A percentile compares a stretch with the other conserved stretches of the same genome.
phyloP scores from a whole-genome alignment of 108 stramenopile species.

The Pseudonitzschia delicatissima region DNA sequence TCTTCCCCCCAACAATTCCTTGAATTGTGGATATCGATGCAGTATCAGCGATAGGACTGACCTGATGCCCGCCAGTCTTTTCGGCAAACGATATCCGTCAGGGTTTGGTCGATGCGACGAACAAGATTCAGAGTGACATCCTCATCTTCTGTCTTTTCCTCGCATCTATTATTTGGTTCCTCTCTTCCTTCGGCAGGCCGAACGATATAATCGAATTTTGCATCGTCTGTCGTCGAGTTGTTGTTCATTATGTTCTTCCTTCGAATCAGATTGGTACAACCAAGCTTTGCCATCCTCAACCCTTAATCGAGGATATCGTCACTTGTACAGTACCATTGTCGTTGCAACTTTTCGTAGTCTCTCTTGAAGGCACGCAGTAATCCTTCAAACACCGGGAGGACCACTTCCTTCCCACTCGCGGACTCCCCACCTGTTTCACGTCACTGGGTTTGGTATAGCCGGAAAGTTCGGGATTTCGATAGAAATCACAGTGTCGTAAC shows the following conservation, averaged over 20 bases:
- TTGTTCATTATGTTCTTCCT: background rate
- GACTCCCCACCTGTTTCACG: constrained; percentile 11
- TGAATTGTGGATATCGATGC: constrained; percentile 33
- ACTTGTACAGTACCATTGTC: no score
- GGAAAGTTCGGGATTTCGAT: background rate
- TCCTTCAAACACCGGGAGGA: background rate
- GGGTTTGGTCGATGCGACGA: background rate
- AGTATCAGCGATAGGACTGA: constrained; percentile 31
- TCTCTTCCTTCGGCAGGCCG: background rate
- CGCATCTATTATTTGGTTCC: background rate
- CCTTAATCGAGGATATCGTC: background rate
- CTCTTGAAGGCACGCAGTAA: background rate
- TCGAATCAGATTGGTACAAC: background rate
- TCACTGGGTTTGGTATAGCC: background rate
- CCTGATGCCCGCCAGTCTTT: constrained; percentile 41
- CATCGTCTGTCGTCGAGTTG: background rate
- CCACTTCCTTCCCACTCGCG: constrained; percentile 11
- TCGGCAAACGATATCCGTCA: constrained; percentile 13
- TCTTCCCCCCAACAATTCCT: constrained; percentile 31
- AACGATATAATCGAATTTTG: background rate
- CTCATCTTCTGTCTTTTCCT: no score
- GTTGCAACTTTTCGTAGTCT: background rate
- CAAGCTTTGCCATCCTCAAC: background rate
- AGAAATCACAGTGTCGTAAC: constrained; percentile 27
- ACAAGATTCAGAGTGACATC: background rate